phyloP scores from a whole-genome alignment of 108 stramenopile genomes.

The Nitzschia sp. region DNA sequence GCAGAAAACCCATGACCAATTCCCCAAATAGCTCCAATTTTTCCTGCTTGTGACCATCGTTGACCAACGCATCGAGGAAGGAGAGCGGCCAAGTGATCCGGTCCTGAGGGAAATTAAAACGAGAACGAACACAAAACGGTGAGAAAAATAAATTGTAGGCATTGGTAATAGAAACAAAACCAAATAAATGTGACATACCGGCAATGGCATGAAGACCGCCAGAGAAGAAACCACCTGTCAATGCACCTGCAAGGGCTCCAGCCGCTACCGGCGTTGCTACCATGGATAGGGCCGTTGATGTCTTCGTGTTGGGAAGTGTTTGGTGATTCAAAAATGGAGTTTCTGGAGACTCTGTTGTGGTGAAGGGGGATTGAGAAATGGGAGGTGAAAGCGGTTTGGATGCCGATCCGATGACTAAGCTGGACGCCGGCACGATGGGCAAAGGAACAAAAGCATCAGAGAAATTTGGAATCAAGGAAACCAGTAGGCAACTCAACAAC shows the following conservation, averaged over 20 bases:
- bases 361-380: neutral
- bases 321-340: neutral
- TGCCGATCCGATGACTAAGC: no score
- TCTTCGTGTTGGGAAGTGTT: neutral
- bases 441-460: no score
- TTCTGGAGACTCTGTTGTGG: neutral
- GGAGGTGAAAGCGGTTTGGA: no score
- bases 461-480: no score
- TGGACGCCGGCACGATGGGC: no score
- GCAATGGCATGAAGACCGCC: slow-evolving; percentile 95
- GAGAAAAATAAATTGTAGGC: neutral
- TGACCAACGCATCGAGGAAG: slow-evolving; percentile 89
- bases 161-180: neutral
- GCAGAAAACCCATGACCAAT: slow-evolving; percentile 94
- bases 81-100: slow-evolving; percentile 94
- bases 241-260: slow-evolving; percentile 60
- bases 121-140: neutral
- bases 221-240: slow-evolving; percentile 84
- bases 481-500: no score
- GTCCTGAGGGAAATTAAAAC: slow-evolving; percentile 37
- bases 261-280: slow-evolving; percentile 24
- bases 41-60: slow-evolving; percentile 79
- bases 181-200: slow-evolving; percentile 46
- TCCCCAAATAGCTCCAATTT: slow-evolving; percentile 94
- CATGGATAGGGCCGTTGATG: slow-evolving; percentile 6